Base-by-base conservation (phyloP, 495 filamentous ascomycete genomes). In the Daldinia vernicosa region DNA sequence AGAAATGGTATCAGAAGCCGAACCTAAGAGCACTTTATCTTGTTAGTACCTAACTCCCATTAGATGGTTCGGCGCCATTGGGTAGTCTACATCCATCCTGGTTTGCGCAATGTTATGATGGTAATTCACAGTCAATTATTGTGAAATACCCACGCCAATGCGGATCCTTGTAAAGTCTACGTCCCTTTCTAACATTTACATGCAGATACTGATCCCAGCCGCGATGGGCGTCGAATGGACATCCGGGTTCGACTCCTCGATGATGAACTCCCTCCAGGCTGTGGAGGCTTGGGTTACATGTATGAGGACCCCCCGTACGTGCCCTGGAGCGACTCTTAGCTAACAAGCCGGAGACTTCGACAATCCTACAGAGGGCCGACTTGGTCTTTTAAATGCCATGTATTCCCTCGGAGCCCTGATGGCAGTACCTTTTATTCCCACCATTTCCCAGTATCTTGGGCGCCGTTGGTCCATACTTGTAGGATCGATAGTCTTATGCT, bases 171-270 rank as follows among this genome's bases (percentile, higher is more conserved):
- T 22, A 4, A 22, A 47, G 3, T 19, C 19, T 19, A 22, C 6
- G 11, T 1, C 12, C 3, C 39, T 45, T 15, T 60, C 70, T 72
- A 27, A 72, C 28, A 30, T n/a, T 17, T 2, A 6, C 8, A 7
- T 57, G 2, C 11, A 72, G 70, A 51, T 87, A 54, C 74, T 90
- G 60, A 80, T 87, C 55, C 85, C 86, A 1, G 80, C 83, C 4
- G 84, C 81, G 60, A 84, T 89, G 76, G 88, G 87, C 12, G 83
- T 87, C 47, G 87, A 88, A 73, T 87, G 87, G 78, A 89, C 87
- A 0, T 87, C 86, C 12, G 87, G 88, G 4, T 89, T 89, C 69
- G 87, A 89, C 70, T 85, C 84, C 0, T 84, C 85, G 55, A 84
- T 89, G 72, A 87, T 89, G 78, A 89, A 88, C 61, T 82, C 81